Base-by-base conservation (phyloP, 129 eudicot genomes). In the Arctium minus region DNA sequence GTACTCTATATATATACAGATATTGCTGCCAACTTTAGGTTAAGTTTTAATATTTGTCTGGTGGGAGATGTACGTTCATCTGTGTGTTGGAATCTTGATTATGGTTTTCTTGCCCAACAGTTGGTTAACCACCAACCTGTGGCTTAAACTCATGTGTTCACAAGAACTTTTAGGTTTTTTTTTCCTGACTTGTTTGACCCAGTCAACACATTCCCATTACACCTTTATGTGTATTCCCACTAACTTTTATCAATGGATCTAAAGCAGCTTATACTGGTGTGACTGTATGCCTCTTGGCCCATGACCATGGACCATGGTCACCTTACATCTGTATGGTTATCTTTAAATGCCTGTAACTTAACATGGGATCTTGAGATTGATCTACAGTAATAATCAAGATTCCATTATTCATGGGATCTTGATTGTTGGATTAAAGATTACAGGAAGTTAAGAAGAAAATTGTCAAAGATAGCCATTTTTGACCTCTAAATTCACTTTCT, bases 171-270 rank as follows among this genome's bases (percentile, higher is more conserved):
- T 17, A 74, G 29, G 70, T 39, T 35, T 74, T 79, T 22, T 77
- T 82, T 48, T 82, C 73, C 73, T 48, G 78, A 44, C 75, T 72
- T 29, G 83, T 78, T 84, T 84, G 87, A 84, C 87, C 83, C 8
- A 44, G 84, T 84, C 87, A 79, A 84, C 68, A 84, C 18, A 60
- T 67, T 65, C 79, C n/a, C n/a, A 73, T 40, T 17, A 33, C 50
- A 72, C 17, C 76, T 72, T 72, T 72, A 73, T 40, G 60, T 83
- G 86, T 77, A 83, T 77, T 71, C 73, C 86, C 86, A 79, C 87
- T 73, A 79, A 64, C 87, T 84, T 83, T 84, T n/a, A 84, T 84
- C 84, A 79, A 65, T 73, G 64, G 82, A 35, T 79, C 72, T 73
- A 73, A 84, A 84, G 87, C 70, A 84, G 87, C 75, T 84, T 79